phyloP scores from a whole-genome alignment of 768 basidiomycete genomes.

The Rhodotorula paludigena region DNA sequence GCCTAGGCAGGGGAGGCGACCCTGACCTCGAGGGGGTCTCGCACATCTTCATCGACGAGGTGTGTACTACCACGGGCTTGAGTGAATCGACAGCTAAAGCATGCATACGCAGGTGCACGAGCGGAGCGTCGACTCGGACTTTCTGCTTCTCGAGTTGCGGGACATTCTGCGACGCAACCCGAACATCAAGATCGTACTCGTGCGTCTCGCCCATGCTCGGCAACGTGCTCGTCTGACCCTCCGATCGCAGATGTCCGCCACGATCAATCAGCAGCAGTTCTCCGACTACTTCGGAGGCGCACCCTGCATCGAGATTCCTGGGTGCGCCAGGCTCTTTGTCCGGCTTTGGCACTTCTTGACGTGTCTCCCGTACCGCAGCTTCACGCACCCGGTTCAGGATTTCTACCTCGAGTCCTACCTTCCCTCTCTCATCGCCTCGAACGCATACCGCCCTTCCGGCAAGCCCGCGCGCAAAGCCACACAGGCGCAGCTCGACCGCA shows the following conservation, averaged over 20 bases:
- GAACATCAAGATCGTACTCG: conserved; percentile 67
- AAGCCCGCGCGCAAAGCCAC: conserved; percentile 51
- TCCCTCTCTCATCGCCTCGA: conserved; percentile 43
- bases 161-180: conserved; percentile 64
- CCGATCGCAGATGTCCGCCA: conserved; percentile 68
- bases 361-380: background rate
- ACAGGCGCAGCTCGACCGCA: conserved; percentile 53
- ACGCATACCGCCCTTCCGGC: conserved; percentile 46
- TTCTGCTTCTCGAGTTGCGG: conserved; percentile 75
- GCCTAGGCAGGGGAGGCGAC: conserved; percentile 67
- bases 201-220: background rate
- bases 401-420: conserved; percentile 77
- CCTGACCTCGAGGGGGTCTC: conserved; percentile 61
- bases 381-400: conserved; percentile 45
- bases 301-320: conserved; percentile 77
- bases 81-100: too few species aligned
- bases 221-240: background rate
- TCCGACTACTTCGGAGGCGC: conserved; percentile 74
- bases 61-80: too few species aligned
- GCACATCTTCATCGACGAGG: conserved; percentile 88
- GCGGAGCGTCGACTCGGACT: conserved; percentile 83
- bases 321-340: conserved; percentile 55
- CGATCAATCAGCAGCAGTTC: conserved; percentile 85
- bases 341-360: background rate
- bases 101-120: too few species aligned